Evolutionary conservation across 805 yeast species (phyloP), one percentile per base, ranked within the genome.

Genomic region (Wickerhamomyces pijperi): DNA sequence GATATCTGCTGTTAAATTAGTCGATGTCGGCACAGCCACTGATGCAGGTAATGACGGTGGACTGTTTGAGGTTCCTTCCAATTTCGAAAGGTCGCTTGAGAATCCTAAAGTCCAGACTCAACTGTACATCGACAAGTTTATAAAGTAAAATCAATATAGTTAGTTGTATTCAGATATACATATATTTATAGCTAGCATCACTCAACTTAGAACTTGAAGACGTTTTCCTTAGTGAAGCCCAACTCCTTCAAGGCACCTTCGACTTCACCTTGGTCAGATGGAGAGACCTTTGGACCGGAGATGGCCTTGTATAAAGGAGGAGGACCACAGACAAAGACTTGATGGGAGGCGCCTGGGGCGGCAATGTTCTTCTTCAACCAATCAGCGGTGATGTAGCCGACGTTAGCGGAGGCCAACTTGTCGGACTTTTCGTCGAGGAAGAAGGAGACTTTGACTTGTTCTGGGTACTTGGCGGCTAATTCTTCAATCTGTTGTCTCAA

Each of bases 281-380:
- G 94, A 38, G 92, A 78, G 36, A 65, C 70, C 74, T 90, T 90
- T 51, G 63, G 60, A 56, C 98, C 98, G 20, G 95, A 84, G 49
- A 87, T 55, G 42, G 95, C 87, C 40, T 81, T 70, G 78, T 84
- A 84, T 59, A 92, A 71, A 33, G 83, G 82, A 55, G 95, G 94
- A 43, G 98, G 98, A 41, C 98, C 98, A 64, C 98, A 92, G 41
- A 90, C 82, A 52, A 83, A 90, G 42, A 88, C 73, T 56, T 80
- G 82, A 53, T 74, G 67, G 61, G 79, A 74, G 42, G 76, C 82
- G 37, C 64, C 69, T 28, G 96, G 80, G 47, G 71, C 68, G 42
- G 90, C 78, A 47, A 84, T 62, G 59, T 74, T 63, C 43, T 66
- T 58, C 47, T 67, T 56, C 58, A 90, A 67, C 63, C 69, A 78